Conservation (phyloP, 768 basidiomycete genomes). For the Lactarius pseudohatsudake region DNA sequence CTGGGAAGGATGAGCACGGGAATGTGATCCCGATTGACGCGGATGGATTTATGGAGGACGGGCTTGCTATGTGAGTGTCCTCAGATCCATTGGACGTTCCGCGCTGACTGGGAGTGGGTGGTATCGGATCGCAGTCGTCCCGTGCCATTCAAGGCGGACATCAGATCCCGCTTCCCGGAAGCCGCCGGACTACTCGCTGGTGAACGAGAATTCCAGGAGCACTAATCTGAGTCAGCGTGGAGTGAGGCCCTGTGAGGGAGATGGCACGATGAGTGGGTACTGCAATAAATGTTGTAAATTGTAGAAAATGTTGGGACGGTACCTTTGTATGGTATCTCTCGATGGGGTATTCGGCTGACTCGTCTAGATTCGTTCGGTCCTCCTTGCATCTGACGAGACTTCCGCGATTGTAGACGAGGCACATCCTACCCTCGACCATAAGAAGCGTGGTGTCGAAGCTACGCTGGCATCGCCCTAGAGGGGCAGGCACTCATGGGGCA, state of each 20-base stretch:
- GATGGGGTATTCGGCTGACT: too few relatives aligned
- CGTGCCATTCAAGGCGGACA: slow-evolving; percentile 9
- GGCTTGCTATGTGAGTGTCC: slow-evolving; percentile 3
- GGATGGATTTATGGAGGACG: slow-evolving; percentile 6
- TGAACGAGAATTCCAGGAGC: slow-evolving; percentile 14
- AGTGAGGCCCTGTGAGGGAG: background rate
- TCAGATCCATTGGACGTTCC: background rate
- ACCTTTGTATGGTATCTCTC: background rate
- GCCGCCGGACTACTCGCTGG: slow-evolving; percentile 1
- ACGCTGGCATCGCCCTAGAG: too few relatives aligned
- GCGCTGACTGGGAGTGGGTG: background rate
- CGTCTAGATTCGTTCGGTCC: too few relatives aligned
- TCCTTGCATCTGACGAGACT: too few relatives aligned
- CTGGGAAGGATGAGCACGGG: slow-evolving; percentile 7
- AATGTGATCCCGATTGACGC: slow-evolving; percentile 9
- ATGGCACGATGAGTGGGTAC: background rate
- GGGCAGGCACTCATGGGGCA: too few relatives aligned
- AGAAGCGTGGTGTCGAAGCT: too few relatives aligned
- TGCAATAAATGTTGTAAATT: background rate
- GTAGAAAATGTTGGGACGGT: background rate
- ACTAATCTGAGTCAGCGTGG: slow-evolving; percentile 27
- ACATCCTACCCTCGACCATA: too few relatives aligned
- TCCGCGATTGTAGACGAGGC: too few relatives aligned
- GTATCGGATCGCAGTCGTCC: slow-evolving; percentile 8
- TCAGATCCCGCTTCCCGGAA: slow-evolving; percentile 18